phyloP scores from a whole-genome alignment of 345 rosid species.

The Geranium brycei region DNA sequence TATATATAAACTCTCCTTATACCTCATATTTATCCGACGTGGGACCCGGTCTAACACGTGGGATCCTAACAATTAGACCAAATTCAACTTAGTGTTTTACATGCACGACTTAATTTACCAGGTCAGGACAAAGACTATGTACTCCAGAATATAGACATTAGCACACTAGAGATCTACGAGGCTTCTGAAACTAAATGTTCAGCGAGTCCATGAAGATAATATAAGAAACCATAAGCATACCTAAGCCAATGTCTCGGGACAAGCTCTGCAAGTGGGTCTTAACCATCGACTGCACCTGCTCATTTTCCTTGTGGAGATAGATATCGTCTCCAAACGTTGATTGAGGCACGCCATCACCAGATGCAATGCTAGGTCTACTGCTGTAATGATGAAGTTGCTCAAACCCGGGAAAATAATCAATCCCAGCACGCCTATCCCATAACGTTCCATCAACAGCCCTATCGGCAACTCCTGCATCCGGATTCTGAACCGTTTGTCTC shows the following conservation, averaged over 20 bases:
- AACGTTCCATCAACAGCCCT: constrained; percentile 30
- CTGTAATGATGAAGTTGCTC: constrained; percentile 29
- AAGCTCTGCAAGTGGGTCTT: constrained; percentile 55
- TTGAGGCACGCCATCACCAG: constrained; percentile 21
- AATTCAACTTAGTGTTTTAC: too few relatives aligned
- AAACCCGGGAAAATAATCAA: constrained; percentile 19
- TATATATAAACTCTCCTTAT: too few relatives aligned
- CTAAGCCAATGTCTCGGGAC: constrained; percentile 47
- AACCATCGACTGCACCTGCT: constrained; percentile 61
- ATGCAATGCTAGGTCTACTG: constrained; percentile 30
- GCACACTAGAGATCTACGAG: background rate
- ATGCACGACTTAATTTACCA: too few relatives aligned
- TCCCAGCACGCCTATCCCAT: constrained; percentile 36
- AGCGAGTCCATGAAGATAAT: background rate
- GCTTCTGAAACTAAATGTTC: background rate
- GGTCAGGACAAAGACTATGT: too few relatives aligned
- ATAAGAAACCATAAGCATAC: constrained; percentile 20
- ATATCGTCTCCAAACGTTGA: constrained; percentile 22
- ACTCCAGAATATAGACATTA: too few relatives aligned
- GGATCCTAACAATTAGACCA: too few relatives aligned
- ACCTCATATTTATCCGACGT: too few relatives aligned
- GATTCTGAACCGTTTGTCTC: constrained; percentile 29
- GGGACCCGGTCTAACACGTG: too few relatives aligned
- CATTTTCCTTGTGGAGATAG: constrained; percentile 34
- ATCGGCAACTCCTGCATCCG: constrained; percentile 11